Conservation (phyloP, 2,329 filamentous ascomycete species). For the Intubia oerlemansii region DNA sequence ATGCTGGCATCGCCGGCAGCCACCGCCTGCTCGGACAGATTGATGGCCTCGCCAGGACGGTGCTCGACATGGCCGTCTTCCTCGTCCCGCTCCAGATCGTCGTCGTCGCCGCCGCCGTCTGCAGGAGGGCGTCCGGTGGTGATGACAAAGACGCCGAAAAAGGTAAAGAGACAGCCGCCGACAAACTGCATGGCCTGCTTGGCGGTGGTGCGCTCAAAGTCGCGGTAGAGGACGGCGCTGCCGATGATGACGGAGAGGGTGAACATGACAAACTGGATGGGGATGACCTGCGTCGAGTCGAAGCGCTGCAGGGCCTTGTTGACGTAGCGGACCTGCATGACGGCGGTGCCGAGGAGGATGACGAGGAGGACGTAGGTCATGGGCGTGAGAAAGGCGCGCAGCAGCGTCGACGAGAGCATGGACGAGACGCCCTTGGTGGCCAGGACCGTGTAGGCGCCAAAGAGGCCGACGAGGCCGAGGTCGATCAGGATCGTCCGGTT, state of each 20-base stretch:
- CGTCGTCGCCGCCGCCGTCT: constrained; percentile 39
- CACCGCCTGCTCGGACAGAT: constrained; percentile 29
- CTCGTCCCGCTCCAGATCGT: constrained; percentile 25
- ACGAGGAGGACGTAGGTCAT: constrained; percentile 74
- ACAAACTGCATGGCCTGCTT: constrained; percentile 67
- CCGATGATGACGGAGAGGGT: constrained; percentile 89
- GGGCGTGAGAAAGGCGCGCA: constrained; percentile 74
- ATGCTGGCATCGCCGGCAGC: constrained; percentile 11
- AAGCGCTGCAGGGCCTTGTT: constrained; percentile 78
- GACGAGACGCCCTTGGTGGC: constrained; percentile 94
- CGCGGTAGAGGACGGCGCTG: constrained; percentile 79
- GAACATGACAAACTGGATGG: constrained; percentile 92
- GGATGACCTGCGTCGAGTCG: constrained; percentile 94
- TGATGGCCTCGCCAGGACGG: constrained; percentile 32
- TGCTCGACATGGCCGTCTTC: constrained; percentile 35
- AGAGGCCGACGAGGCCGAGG: constrained; percentile 76
- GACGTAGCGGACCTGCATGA: constrained; percentile 95
- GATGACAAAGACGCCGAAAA: constrained; percentile 92
- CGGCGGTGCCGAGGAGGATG: constrained; percentile 60
- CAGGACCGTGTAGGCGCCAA: constrained; percentile 90
- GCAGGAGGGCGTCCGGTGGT: constrained; percentile 54
- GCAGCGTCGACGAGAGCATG: constrained; percentile 75
- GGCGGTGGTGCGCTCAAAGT: constrained; percentile 67
- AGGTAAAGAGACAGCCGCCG: constrained; percentile 77
- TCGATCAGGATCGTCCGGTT: constrained; percentile 75